Evolutionary conservation across 2,329 filamentous ascomycete species (phyloP), one percentile per base, ranked within the genome.

Genomic region (Myrmaecium sp.): DNA sequence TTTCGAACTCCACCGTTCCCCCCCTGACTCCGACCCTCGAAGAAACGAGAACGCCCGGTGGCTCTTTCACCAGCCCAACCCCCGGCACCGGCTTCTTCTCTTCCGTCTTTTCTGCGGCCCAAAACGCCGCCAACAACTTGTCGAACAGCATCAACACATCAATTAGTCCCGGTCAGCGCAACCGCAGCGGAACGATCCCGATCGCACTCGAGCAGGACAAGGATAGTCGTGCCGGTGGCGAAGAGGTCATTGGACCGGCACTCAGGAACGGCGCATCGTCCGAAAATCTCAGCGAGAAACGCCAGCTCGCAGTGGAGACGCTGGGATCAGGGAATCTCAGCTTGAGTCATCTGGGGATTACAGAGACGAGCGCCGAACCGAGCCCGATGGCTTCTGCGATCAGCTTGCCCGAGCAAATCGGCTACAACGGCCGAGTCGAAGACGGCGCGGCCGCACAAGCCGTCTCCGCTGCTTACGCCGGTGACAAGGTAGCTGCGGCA

Each of bases 301-400:
- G 46, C 41, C 74, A 82, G 38, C 69, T 74, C 8, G 83, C 89
- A 1, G 68, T 94, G 2, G 82, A 86, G 43, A 95, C 89, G 1
- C 62, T 98, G 26, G 89, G 89, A 8, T 72, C 71, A 41, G 89
- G 89, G 4, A 80, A 94, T 43, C 60, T 98, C 25, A 92, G 81
- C 47, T 64, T 95, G 30, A 83, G 80, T 41, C 81, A 93, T 43
- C 61, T 95, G 21, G 86, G 86, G 17, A 79, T 95, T 29, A 52
- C 63, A 7, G 74, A 80, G n/a, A 57, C 58, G 9, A 64, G 57
- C 40, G 51, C 57, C 25, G 49, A 65, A n/a, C 50, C 62, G 25
- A 73, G 65, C 17, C 65, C 70, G 3, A 61, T 66, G 39, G 60
- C 54, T 23, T 58, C 66, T n/a, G 66, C 58, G 26, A 66, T 68